Conservation (phyloP, 108 stramenopile genomes). For the Discostella stelligeroides region DNA sequence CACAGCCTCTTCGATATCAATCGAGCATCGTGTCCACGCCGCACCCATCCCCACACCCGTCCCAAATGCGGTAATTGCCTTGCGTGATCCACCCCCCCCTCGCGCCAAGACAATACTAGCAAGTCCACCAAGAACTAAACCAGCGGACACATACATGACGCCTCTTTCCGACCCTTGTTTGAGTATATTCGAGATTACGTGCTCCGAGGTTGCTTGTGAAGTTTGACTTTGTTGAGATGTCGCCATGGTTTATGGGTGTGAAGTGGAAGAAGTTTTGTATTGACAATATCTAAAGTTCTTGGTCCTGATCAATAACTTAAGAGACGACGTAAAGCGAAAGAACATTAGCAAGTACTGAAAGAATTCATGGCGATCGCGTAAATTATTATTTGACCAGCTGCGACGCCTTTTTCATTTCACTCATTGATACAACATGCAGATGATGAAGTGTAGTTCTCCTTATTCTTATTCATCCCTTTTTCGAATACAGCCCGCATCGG, state of each 20-base stretch:
- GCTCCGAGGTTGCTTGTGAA: slow-evolving; percentile 31
- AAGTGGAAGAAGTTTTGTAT: too few relatives aligned
- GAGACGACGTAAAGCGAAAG: too few relatives aligned
- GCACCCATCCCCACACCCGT: slow-evolving; percentile 51
- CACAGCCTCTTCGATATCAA: slow-evolving; percentile 55
- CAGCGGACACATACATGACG: slow-evolving; percentile 43
- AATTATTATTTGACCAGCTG: too few relatives aligned
- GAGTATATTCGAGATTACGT: slow-evolving; percentile 49
- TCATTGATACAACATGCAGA: too few relatives aligned
- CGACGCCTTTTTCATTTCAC: too few relatives aligned
- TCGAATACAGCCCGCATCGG: too few relatives aligned
- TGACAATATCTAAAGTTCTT: too few relatives aligned
- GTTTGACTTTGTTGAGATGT: slow-evolving; percentile 23
- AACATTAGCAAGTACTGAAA: too few relatives aligned
- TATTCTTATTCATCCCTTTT: too few relatives aligned
- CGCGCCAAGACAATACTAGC: slow-evolving; percentile 53
- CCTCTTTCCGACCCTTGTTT: slow-evolving; percentile 53
- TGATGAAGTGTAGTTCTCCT: too few relatives aligned
- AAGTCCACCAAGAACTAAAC: slow-evolving; percentile 50
- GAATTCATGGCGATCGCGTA: too few relatives aligned
- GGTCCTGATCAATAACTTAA: too few relatives aligned
- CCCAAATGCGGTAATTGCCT: slow-evolving; percentile 53
- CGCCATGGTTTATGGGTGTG: slow-evolving; percentile 22
- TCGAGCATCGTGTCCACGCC: slow-evolving; percentile 55
- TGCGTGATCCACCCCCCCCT: slow-evolving; percentile 50